Evolutionary conservation across 208 protist species (phyloP), one percentile per base, ranked within the genome.

Genomic region (Acanthamoeba castellanii): DNA sequence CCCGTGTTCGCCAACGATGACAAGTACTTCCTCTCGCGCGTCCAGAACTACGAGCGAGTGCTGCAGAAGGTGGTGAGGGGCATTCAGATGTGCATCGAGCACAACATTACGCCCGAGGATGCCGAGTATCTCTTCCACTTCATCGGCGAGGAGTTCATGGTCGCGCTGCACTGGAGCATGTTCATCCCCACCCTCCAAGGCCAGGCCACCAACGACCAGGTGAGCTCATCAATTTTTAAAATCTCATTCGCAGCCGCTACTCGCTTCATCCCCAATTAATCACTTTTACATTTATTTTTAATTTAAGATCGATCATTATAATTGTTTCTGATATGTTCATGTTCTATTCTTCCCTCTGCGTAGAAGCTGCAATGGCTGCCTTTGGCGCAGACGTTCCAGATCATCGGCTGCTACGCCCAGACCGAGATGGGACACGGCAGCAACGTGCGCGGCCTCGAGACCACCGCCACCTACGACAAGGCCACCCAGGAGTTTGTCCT

Each of bases 381-480:
- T 32, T 7, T 34, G 18, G 34, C 76, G 22, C 14, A 85, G 42
- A 57, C 14, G n/a, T 85, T 37, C 30, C 47, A 30, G 20, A 95
- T 95, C 20, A 95, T 90, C 20, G 92, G 92, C 4, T 95, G 47
- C 42, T 95, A 95, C 64, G 76, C 57, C n/a, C 92, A 95, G 59
- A 95, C 92, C 14, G 92, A 95, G 45, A 16, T 94, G 16, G 89
- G 85, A 37, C 72, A 95, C 45, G 92, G 72, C 47, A 70, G 68
- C 32, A 97, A 97, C 85, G 96, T 97, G 30, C 66, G 70, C 27
- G 96, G 95, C 34, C 82, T 98, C 34, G 94, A 98, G 89, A 98
- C 97, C 1, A 97, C 94, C 1, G 97, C 97, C 16, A 94, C 91
- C 3, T 98, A 92, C 55, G 95, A 97, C 59, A 11, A 30, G 27